Evolutionary conservation across 352 stramenopile genomes (phyloP).

Genomic region (Phytophthora tubulina): DNA sequence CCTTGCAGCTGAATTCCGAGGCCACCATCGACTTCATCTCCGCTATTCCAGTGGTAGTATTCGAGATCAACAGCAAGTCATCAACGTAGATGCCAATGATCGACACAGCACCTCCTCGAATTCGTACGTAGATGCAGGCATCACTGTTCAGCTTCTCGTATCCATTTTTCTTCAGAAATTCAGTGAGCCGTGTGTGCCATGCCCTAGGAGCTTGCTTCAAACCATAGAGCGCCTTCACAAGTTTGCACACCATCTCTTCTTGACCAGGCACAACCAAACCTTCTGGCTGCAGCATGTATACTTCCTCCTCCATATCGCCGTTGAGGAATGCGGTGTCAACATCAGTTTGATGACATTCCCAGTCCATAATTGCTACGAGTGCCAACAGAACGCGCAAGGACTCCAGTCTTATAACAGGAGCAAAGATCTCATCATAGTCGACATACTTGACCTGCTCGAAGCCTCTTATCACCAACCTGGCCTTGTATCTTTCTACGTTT

Average conservation of each 20-base stretch:
- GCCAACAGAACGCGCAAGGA: background rate
- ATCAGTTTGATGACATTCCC: background rate
- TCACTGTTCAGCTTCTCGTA: no score
- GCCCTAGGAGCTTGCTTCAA: background rate
- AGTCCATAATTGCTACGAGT: background rate
- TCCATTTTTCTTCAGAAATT: no score
- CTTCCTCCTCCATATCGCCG: background rate
- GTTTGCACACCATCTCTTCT: background rate
- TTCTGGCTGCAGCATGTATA: constrained; percentile 3
- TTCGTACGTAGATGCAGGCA: no score
- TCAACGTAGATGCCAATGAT: no score
- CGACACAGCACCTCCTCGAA: no score
- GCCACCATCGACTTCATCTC: no score
- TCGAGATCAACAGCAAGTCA: no score
- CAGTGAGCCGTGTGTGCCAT: no score
- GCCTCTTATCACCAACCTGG: background rate
- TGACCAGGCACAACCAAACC: background rate
- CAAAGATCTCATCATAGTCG: constrained; percentile 4
- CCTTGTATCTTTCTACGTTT: background rate
- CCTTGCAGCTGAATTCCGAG: no score
- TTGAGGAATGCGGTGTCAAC: constrained; percentile 1
- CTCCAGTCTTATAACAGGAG: background rate
- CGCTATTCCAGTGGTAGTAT: no score
- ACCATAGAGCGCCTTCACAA: background rate
- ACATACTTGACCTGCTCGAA: constrained; percentile 6